Evolutionary conservation across 164 flowering plant genomes (phyloP).

Genomic region (Brasenia schreberi): DNA sequence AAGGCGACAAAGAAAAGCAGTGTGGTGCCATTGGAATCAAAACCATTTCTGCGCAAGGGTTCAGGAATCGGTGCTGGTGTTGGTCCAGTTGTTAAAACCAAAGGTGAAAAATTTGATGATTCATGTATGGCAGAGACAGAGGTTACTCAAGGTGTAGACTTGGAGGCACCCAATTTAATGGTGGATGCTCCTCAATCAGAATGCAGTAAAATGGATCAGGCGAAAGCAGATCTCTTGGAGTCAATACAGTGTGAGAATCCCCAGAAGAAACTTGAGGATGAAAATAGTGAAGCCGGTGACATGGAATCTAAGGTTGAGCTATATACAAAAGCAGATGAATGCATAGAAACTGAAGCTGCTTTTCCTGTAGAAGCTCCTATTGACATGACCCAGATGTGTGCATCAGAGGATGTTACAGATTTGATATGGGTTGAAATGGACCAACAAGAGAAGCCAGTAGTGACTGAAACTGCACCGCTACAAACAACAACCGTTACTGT

Average conservation of each 20-base stretch:
- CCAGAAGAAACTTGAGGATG: not conserved
- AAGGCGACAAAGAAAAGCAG: slow-evolving; percentile 70
- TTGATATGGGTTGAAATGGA: slow-evolving; percentile 54
- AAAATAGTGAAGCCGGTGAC: not conserved
- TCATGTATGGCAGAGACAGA: not conserved
- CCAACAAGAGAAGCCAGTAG: slow-evolving; percentile 14
- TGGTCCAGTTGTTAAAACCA: slow-evolving; percentile 26
- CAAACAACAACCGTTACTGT: slow-evolving; percentile 19
- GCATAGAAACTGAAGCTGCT: not conserved
- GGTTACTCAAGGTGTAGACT: not conserved
- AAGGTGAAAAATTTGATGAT: slow-evolving; percentile 27
- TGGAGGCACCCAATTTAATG: not conserved
- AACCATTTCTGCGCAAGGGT: slow-evolving; percentile 51
- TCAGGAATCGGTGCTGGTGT: slow-evolving; percentile 30
- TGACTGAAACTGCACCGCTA: not conserved
- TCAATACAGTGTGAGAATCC: not conserved
- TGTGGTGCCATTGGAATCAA: slow-evolving; percentile 80
- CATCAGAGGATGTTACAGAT: not conserved
- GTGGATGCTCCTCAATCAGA: not conserved
- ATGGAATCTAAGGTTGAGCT: not conserved
- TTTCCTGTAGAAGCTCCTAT: not conserved
- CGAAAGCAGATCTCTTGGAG: not conserved
- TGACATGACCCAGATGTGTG: not conserved
- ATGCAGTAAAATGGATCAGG: not conserved
- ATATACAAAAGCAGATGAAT: not conserved